phyloP scores from a whole-genome alignment of 1,284 basidiomycete genomes.

The Apiotrichum domesticum region DNA sequence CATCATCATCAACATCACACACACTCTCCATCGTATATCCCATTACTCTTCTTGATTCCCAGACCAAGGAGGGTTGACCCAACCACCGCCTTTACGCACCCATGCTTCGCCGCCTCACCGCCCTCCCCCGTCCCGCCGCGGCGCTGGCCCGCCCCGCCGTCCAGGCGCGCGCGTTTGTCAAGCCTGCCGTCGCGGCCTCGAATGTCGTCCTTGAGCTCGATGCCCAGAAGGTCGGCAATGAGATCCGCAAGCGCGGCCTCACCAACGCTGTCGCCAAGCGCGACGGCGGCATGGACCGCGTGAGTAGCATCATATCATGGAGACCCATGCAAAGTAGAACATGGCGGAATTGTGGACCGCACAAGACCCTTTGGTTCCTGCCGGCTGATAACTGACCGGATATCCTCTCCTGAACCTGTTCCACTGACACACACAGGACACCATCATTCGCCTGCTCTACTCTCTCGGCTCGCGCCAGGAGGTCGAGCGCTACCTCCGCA shows the following conservation, averaged over 20 bases:
- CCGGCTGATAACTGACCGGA: too few species aligned
- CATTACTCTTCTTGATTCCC: neutral
- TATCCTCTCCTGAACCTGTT: neutral
- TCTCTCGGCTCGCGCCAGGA: slow-evolving; percentile 92
- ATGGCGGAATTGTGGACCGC: too few species aligned
- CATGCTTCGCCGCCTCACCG: slow-evolving; percentile 34
- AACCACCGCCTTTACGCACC: neutral
- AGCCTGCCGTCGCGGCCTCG: slow-evolving; percentile 25
- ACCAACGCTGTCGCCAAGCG: slow-evolving; percentile 26
- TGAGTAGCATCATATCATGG: slow-evolving; percentile 16
- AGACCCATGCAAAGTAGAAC: too few species aligned
- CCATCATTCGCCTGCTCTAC: slow-evolving; percentile 86
- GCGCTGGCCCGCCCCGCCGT: slow-evolving; percentile 13
- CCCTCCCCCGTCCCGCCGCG: slow-evolving; percentile 20
- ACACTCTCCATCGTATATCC: neutral
- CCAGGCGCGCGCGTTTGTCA: slow-evolving; percentile 18
- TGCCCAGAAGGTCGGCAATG: slow-evolving; percentile 38
- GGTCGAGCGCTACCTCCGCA: slow-evolving; percentile 90
- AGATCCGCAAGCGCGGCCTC: slow-evolving; percentile 45
- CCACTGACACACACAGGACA: slow-evolving; percentile 57
- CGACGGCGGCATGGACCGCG: slow-evolving; percentile 46
- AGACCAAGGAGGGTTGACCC: slow-evolving; percentile 11
- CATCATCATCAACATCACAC: too few species aligned
- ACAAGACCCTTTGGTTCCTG: too few species aligned
- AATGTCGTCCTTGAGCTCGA: slow-evolving; percentile 44